Percentiles rank a stretch among this genome's conserved stretches.
Evolutionary conservation across 805 yeast genomes (phyloP).

Genomic region (Lachancea waltii): DNA sequence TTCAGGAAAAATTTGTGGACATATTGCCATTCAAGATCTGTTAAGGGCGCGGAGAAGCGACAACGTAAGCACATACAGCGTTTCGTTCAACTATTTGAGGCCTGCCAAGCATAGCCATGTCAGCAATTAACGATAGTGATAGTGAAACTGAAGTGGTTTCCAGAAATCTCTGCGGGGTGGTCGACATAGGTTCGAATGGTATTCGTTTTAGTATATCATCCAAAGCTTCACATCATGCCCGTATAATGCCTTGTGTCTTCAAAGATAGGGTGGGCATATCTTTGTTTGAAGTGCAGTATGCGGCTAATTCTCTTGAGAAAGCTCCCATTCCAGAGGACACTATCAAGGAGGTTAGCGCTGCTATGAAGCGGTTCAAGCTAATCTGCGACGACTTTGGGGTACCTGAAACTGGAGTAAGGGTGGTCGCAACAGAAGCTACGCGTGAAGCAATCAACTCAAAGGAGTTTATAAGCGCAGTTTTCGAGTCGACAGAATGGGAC

Average conservation of each 20-base stretch:
- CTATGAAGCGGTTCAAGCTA: constrained; percentile 59
- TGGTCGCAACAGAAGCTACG: constrained; percentile 71
- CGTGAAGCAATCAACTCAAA: constrained; percentile 60
- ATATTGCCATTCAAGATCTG: no score
- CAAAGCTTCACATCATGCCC: constrained; percentile 58
- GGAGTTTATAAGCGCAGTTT: constrained; percentile 50
- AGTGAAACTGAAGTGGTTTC: constrained; percentile 51
- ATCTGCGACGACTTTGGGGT: constrained; percentile 75
- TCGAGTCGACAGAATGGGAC: constrained; percentile 58
- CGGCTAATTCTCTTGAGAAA: constrained; percentile 35
- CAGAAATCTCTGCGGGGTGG: constrained; percentile 55
- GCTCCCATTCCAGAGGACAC: constrained; percentile 53
- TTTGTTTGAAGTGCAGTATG: constrained; percentile 53
- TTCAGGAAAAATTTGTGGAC: no score
- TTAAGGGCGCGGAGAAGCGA: no score
- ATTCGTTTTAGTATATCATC: constrained; percentile 68
- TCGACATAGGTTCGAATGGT: constrained; percentile 74
- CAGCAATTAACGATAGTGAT: constrained; percentile 26
- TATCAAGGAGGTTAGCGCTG: constrained; percentile 51
- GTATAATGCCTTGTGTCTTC: constrained; percentile 72
- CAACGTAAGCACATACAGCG: no score
- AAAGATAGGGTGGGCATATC: constrained; percentile 70
- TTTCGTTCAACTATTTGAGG: no score
- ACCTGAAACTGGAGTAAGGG: constrained; percentile 49
- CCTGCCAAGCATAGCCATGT: no score